These are phyloP conservation scores for Kodamaea fungicola DNA, from an alignment of 1,139 yeast genomes.

Conservation along the genomic window DNA sequence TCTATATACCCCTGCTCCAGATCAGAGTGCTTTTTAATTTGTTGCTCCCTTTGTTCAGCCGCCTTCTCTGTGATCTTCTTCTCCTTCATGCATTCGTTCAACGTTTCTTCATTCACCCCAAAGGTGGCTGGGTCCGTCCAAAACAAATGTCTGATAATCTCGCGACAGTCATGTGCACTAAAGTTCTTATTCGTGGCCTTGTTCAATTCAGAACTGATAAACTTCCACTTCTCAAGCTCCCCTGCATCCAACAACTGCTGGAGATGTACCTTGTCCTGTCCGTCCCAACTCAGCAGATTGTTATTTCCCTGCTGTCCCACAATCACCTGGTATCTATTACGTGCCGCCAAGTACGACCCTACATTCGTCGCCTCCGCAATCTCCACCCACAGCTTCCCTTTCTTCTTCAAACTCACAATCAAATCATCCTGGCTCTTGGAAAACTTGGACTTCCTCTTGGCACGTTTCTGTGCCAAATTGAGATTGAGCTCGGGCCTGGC, in stretches of 20 bases:
- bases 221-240: slow-evolving; percentile 70
- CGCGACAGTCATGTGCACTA: slow-evolving; percentile 54
- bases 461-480: slow-evolving; percentile 40
- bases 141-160: slow-evolving; percentile 51
- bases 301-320: slow-evolving; percentile 81
- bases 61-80: slow-evolving; percentile 36
- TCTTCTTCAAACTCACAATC: slow-evolving; percentile 58
- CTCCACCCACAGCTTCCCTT: slow-evolving; percentile 71
- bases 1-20: slow-evolving; percentile 13
- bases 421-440: slow-evolving; percentile 64
- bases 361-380: slow-evolving; percentile 67
- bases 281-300: slow-evolving; percentile 63
- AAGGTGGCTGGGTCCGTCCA: slow-evolving; percentile 55
- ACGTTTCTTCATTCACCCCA: slow-evolving; percentile 49
- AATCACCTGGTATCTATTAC: slow-evolving; percentile 75
- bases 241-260: slow-evolving; percentile 60
- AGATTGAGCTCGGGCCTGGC: slow-evolving; percentile 29
- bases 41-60: slow-evolving; percentile 25
- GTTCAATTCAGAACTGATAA: slow-evolving; percentile 57
- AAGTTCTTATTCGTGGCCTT: slow-evolving; percentile 56
- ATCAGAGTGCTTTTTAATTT: slow-evolving; percentile 12
- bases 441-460: slow-evolving; percentile 63
- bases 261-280: slow-evolving; percentile 52
- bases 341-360: slow-evolving; percentile 67
- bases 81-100: slow-evolving; percentile 37